A percentile compares a stretch with the other conserved stretches of the same genome.
These are phyloP conservation scores for Lactarius tabidus DNA, from an alignment of 768 basidiomycete species.

Conservation along the genomic window DNA sequence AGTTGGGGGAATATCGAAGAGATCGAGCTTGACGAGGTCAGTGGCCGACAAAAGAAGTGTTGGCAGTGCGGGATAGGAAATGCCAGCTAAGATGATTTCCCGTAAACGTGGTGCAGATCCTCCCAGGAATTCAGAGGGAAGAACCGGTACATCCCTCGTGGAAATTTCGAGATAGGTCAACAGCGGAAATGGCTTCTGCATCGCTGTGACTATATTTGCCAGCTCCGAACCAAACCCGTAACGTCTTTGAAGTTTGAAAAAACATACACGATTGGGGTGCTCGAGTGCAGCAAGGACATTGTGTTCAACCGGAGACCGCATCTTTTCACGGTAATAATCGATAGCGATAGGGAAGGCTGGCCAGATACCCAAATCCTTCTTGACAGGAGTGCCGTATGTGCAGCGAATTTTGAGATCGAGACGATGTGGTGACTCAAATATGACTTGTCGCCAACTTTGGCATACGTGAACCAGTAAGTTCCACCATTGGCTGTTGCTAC, in stretches of 20 bases:
- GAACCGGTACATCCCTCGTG: not conserved
- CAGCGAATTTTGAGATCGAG: not conserved
- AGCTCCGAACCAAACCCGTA: not conserved
- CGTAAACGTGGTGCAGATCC: not conserved
- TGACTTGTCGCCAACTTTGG: not conserved
- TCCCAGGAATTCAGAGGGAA: not conserved
- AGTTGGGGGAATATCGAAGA: not conserved
- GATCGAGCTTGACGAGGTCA: not conserved
- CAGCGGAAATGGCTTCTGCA: not conserved
- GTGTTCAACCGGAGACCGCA: not conserved
- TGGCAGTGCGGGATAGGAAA: not conserved
- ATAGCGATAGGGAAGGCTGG: not conserved
- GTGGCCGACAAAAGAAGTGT: not conserved
- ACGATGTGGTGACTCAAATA: not conserved
- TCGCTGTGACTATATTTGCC: not conserved
- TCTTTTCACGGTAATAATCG: not conserved
- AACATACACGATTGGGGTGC: not conserved
- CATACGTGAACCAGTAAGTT: not conserved
- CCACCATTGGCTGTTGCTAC: slow-evolving; percentile 32
- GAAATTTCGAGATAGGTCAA: not conserved
- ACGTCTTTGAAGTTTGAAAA: not conserved
- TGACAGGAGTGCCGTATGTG: not conserved
- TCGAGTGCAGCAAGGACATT: not conserved
- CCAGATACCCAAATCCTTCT: not conserved
- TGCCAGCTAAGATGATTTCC: fast-evolving